Percentiles rank a stretch among this genome's conserved stretches.
Evolutionary conservation across 2,329 filamentous ascomycete genomes (phyloP).

Genomic region (Alternaria rosae): DNA sequence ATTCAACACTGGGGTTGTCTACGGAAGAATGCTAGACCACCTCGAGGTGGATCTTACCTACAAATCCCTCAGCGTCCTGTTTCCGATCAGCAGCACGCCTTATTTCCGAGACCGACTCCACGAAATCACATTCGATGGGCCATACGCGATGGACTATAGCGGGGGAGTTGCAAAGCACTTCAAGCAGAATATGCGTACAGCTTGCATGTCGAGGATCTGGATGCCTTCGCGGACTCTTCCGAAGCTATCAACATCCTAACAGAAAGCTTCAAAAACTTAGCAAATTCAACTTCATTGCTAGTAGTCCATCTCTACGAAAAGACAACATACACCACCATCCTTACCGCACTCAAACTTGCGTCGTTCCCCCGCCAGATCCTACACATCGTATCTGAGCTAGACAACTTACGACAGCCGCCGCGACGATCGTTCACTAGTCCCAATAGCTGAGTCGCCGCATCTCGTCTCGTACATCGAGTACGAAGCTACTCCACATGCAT

Average conservation of each 20-base stretch:
- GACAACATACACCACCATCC: fast-evolving
- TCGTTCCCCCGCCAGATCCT: not conserved
- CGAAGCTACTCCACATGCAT: too few relatives aligned
- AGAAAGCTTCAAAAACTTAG: not conserved
- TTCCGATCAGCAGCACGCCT: not conserved
- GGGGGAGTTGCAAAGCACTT: too few relatives aligned
- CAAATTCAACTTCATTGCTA: not conserved
- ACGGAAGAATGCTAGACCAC: not conserved
- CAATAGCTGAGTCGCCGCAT: not conserved
- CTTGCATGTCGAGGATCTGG: not conserved
- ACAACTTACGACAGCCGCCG: too few relatives aligned
- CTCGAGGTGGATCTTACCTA: not conserved
- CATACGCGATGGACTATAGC: too few relatives aligned
- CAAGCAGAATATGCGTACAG: not conserved
- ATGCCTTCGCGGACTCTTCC: not conserved
- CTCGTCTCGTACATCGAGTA: not conserved
- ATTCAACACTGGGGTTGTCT: not conserved
- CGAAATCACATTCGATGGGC: not conserved
- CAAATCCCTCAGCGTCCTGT: not conserved
- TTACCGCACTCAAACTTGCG: not conserved
- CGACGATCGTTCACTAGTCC: fast-evolving
- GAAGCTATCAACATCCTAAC: not conserved
- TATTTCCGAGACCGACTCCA: not conserved
- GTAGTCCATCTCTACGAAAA: fast-evolving
- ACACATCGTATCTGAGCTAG: not conserved